Conservation (phyloP, 495 filamentous ascomycete genomes). For the Alectoria sarmentosa region DNA sequence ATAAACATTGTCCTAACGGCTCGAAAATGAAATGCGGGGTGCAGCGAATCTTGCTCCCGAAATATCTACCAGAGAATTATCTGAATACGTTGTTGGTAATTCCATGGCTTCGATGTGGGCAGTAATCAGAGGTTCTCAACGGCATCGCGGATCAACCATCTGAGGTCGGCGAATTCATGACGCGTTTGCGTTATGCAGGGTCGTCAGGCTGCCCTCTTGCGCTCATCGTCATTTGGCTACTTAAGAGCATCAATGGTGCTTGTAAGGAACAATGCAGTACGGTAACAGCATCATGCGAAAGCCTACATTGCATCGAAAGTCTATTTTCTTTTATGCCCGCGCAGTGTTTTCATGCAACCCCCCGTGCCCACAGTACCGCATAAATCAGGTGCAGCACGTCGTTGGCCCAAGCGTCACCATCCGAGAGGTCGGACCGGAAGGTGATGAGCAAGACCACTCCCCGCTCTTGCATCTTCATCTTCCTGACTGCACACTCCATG, state of each 20-base stretch:
- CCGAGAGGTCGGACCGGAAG: constrained; percentile 4
- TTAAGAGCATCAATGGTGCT: not conserved
- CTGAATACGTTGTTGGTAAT: not conserved
- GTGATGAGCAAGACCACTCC: too few relatives aligned
- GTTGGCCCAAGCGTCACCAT: not conserved
- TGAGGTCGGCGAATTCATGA: not conserved
- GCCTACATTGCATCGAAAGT: not conserved
- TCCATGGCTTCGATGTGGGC: not conserved
- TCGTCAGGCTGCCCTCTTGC: not conserved
- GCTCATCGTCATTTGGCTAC: not conserved
- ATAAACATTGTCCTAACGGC: not conserved
- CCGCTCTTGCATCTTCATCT: too few relatives aligned
- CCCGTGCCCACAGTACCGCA: not conserved
- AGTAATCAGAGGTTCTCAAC: not conserved
- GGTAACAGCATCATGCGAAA: not conserved
- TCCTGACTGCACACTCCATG: too few relatives aligned
- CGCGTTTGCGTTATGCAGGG: not conserved
- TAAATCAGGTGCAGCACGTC: not conserved
- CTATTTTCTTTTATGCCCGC: not conserved
- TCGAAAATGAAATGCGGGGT: constrained; percentile 6
- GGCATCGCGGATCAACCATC: not conserved
- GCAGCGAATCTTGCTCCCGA: not conserved
- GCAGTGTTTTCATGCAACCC: not conserved
- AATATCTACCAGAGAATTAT: not conserved
- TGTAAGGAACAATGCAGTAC: not conserved